Percentiles rank a stretch among this genome's conserved stretches.
Conservation (phyloP, 345 rosid genomes). For the Gossypium herbaceum region DNA sequence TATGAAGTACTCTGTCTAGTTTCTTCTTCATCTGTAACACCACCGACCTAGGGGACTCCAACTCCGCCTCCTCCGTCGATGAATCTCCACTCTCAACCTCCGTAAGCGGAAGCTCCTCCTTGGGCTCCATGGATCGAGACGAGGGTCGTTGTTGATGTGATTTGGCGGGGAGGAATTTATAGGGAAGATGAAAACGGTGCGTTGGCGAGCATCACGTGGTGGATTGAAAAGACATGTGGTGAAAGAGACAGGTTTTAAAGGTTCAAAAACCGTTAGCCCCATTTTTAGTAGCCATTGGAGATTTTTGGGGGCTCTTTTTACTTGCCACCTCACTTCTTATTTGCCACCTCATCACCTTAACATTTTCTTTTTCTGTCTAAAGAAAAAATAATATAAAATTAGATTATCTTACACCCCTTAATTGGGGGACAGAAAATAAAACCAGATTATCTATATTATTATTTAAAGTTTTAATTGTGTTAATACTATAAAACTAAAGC, state of each 20-base stretch:
- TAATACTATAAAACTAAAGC: no score
- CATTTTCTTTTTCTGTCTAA: no score
- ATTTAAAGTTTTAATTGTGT: no score
- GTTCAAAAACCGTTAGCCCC: slow-evolving; percentile 19
- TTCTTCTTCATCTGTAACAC: slow-evolving; percentile 32
- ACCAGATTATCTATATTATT: no score
- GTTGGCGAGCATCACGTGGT: slow-evolving; percentile 17
- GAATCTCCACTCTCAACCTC: slow-evolving; percentile 60
- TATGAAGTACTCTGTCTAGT: slow-evolving; percentile 37
- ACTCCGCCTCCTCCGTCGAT: slow-evolving; percentile 37
- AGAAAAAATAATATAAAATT: no score
- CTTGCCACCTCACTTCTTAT: not conserved
- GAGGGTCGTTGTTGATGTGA: not conserved
- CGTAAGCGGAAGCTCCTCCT: not conserved
- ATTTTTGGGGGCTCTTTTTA: not conserved
- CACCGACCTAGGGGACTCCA: slow-evolving; percentile 56
- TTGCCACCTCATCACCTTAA: no score
- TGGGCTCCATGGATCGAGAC: not conserved
- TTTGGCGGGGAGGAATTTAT: not conserved
- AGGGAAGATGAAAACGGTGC: slow-evolving; percentile 2
- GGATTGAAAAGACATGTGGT: slow-evolving; percentile 7
- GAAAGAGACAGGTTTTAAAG: not conserved
- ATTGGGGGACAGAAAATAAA: no score
- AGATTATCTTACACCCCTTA: no score
- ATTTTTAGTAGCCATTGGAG: slow-evolving; percentile 4